A percentile compares a stretch with the other conserved stretches of the same genome.
Conservation (phyloP, 2,329 filamentous ascomycete genomes). For the Monilinia fructigena region DNA sequence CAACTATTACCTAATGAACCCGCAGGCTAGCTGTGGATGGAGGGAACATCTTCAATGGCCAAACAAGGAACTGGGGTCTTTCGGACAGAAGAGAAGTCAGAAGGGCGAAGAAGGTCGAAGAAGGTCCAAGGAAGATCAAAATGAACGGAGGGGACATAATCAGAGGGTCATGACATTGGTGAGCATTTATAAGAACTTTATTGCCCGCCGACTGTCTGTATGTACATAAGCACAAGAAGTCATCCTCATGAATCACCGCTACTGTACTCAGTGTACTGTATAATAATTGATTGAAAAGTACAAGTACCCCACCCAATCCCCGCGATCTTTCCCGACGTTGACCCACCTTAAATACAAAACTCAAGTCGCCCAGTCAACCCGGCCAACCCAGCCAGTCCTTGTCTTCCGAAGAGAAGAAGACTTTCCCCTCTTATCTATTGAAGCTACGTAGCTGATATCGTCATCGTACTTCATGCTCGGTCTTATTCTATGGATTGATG, state of each 20-base stretch:
- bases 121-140: background rate
- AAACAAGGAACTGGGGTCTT: background rate
- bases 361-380: background rate
- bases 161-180: background rate
- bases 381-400: too few relatives aligned
- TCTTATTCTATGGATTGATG: background rate
- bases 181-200: background rate
- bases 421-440: background rate
- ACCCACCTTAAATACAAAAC: conserved; percentile 1
- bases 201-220: too few relatives aligned
- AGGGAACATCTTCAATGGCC: background rate
- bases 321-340: conserved; percentile 12
- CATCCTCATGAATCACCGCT: too few relatives aligned
- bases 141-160: background rate
- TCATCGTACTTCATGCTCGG: conserved; percentile 15
- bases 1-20: background rate
- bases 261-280: too few relatives aligned
- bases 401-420: too few relatives aligned
- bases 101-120: background rate
- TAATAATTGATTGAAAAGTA: background rate
- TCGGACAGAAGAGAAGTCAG: background rate
- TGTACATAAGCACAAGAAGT: too few relatives aligned
- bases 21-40: background rate
- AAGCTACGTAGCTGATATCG: conserved; percentile 10
- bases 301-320: conserved; percentile 10